phyloP scores from a whole-genome alignment of 805 yeast genomes.

The Saccharomycopsis oosterbeekiorum region DNA sequence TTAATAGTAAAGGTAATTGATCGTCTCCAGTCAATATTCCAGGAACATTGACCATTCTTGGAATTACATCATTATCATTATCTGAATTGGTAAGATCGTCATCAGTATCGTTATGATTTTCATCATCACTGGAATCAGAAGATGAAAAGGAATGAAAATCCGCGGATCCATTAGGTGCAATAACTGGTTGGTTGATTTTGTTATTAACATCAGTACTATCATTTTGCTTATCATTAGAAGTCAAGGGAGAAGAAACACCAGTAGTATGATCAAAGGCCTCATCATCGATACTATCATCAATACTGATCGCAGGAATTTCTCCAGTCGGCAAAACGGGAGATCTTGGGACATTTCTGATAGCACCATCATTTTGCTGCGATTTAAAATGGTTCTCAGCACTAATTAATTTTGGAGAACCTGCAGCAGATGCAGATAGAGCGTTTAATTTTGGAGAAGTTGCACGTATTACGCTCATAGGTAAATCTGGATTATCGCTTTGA shows the following conservation, averaged over 20 bases:
- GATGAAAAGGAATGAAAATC: background rate
- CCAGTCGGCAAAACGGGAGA: background rate
- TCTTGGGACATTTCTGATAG: background rate
- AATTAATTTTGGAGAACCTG: background rate
- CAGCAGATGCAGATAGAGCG: background rate
- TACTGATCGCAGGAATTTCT: background rate
- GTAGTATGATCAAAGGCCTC: background rate
- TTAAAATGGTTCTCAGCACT: background rate
- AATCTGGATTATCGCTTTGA: constrained; percentile 11
- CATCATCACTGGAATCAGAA: background rate
- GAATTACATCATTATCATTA: background rate
- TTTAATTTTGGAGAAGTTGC: constrained; percentile 11
- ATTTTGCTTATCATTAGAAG: background rate
- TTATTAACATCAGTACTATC: background rate
- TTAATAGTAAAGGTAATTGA: background rate
- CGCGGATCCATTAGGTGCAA: background rate
- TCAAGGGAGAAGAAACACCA: background rate
- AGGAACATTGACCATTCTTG: background rate
- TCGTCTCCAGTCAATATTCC: background rate
- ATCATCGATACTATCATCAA: background rate
- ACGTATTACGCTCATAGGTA: constrained; percentile 7
- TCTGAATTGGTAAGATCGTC: background rate
- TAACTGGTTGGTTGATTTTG: background rate
- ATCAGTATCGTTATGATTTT: background rate
- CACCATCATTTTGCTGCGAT: background rate